Base-by-base conservation (phyloP, 2,329 filamentous ascomycete genomes). In the Fusarium incarnatum region DNA sequence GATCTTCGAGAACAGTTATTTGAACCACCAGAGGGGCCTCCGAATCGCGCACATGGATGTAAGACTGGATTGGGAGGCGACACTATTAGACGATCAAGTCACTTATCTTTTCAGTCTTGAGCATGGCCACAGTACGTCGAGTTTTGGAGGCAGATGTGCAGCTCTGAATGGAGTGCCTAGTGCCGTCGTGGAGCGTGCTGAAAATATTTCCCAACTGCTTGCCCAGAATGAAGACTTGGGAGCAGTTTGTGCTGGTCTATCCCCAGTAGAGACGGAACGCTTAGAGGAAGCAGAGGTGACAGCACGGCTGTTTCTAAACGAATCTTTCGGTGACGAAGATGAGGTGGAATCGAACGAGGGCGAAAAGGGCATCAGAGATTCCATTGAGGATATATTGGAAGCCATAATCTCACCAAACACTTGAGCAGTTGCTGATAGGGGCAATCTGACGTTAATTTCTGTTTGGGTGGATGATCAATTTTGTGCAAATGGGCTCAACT, bases 81-180 rank as follows among this genome's bases (percentile, higher is more conserved):
- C 80, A 1, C 79, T 83, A 8, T 74, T 81, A 5, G 86, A 90
- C 27, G 85, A 92, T 2, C 89, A 92, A 70, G 85, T 94, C 30
- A 89, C 87, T 0, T 94, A 92, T 74, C 85, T 97, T 2, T 97
- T 95, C 79, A 91, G 89, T 28, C 81, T 91, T n/a, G 75, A 80
- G 6, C 72, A 83, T 4, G 94, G 94, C 1, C 86, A 90, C 59
- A 95, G 91, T 72, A 88, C 84, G 10, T 91, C 92, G 16, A 98
- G 94, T 76, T 97, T 97, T 75, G 96, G 96, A 1, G 92, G 90
- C 28, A 87, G 88, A 79, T 98, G 96, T 76, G 96, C 96, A 28
- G 89, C 90, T 6, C 87, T 97, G 79, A 98, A 97, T 74, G 94
- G 94, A 2, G 89, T 99, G 16, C 90, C 93, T 30, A 76, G 81